Conservation (phyloP, 2,329 filamentous ascomycete species). For the Trichoderma brevicompactum region DNA sequence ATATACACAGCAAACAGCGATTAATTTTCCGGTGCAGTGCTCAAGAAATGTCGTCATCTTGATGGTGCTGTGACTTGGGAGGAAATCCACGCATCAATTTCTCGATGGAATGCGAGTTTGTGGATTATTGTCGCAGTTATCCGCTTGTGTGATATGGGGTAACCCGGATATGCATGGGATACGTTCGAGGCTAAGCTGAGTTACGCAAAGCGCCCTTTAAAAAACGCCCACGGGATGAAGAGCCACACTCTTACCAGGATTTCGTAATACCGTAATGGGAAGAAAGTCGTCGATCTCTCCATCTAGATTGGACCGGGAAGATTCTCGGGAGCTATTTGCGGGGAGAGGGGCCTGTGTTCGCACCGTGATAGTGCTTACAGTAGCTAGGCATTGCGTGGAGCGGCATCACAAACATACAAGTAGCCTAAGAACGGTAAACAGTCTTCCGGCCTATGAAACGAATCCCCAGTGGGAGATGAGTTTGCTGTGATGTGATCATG, state of each 20-base stretch:
- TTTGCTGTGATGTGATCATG: background rate
- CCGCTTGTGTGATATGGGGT: background rate
- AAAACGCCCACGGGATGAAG: constrained; percentile 1
- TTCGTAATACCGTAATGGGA: background rate
- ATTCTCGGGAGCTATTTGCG: constrained; percentile 6
- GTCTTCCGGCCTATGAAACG: background rate
- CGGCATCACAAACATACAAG: background rate
- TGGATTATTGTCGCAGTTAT: background rate
- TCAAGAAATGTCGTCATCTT: constrained; percentile 7
- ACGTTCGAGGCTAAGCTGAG: background rate
- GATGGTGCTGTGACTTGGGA: constrained; percentile 1
- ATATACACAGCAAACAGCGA: background rate
- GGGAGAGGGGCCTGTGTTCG: background rate
- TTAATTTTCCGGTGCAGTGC: background rate
- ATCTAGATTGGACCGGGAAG: constrained; percentile 16
- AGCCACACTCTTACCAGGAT: background rate
- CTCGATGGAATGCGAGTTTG: background rate
- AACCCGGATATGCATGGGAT: background rate
- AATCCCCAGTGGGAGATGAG: background rate
- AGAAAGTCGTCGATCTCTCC: background rate
- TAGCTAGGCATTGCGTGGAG: background rate
- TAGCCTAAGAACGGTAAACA: background rate
- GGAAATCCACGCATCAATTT: background rate
- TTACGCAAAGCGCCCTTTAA: background rate
- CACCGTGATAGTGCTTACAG: background rate